Percentiles rank a stretch among this genome's conserved stretches.
Conservation (phyloP, 768 basidiomycete genomes). For the Pisolithus orientalis region DNA sequence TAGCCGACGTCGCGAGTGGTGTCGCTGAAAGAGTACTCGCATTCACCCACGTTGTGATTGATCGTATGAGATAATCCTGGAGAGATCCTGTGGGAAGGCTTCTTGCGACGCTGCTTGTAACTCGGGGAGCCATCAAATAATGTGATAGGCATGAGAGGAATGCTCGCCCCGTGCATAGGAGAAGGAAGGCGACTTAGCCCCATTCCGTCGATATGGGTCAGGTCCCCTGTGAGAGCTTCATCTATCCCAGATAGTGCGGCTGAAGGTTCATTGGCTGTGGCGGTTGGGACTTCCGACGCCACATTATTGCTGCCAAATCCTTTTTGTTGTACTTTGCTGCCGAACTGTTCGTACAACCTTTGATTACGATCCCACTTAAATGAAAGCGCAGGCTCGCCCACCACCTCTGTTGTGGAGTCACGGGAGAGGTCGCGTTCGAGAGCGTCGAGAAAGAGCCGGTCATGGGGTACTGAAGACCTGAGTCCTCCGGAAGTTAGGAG, state of each 20-base stretch:
- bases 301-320: slow-evolving; percentile 32
- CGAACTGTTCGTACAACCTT: slow-evolving; percentile 86
- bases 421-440: slow-evolving; percentile 94
- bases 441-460: slow-evolving; percentile 93
- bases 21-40: slow-evolving; percentile 10
- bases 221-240: slow-evolving; percentile 7
- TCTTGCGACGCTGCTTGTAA: slow-evolving; percentile 88
- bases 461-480: slow-evolving; percentile 96
- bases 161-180: slow-evolving; percentile 12
- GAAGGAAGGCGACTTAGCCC: slow-evolving; percentile 11
- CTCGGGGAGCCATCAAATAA: slow-evolving; percentile 78
- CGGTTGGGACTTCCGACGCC: slow-evolving; percentile 27
- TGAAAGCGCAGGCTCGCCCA: slow-evolving; percentile 79
- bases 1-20: slow-evolving; percentile 15
- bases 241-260: slow-evolving; percentile 7
- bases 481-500: neutral
- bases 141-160: slow-evolving; percentile 59
- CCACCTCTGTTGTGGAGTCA: slow-evolving; percentile 74
- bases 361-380: slow-evolving; percentile 86
- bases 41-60: slow-evolving; percentile 19
- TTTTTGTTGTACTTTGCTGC: slow-evolving; percentile 34
- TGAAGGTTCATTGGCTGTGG: slow-evolving; percentile 22
- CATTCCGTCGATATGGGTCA: slow-evolving; percentile 20
- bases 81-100: slow-evolving; percentile 39
- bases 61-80: slow-evolving; percentile 22